phyloP scores from a whole-genome alignment of 2,329 filamentous ascomycete genomes.

The Pseudocercospora macadamiae region DNA sequence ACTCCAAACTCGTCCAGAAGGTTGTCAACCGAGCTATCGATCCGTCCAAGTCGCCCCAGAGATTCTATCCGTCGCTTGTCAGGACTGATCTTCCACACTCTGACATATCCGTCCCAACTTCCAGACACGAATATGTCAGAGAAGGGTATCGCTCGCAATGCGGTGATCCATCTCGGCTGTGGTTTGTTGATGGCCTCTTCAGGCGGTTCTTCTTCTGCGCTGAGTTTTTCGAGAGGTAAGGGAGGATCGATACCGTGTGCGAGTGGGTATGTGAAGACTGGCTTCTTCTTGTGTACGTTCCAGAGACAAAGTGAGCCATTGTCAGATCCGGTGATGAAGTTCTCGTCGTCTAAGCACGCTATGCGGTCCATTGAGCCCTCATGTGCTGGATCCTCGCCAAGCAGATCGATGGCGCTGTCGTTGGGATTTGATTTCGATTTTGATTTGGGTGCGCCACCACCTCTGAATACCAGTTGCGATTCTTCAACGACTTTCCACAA shows the following conservation, averaged over 20 bases:
- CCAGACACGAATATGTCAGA: constrained; percentile 88
- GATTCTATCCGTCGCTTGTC: constrained; percentile 79
- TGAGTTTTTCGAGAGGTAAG: constrained; percentile 68
- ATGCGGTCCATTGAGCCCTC: constrained; percentile 92
- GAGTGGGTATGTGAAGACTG: constrained; percentile 74
- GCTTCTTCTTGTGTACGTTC: constrained; percentile 93
- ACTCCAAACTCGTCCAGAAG: constrained; percentile 24
- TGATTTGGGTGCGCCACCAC: constrained; percentile 60
- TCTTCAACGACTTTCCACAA: constrained; percentile 97
- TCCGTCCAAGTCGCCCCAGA: constrained; percentile 61
- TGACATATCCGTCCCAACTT: constrained; percentile 89
- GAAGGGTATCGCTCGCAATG: constrained; percentile 81
- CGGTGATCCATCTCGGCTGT: constrained; percentile 83
- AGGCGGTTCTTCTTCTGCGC: constrained; percentile 69
- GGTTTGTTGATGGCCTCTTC: constrained; percentile 52
- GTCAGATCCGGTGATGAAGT: constrained; percentile 91
- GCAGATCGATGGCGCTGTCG: constrained; percentile 39
- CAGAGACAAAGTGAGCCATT: constrained; percentile 86
- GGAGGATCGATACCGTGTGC: constrained; percentile 84
- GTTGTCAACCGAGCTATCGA: constrained; percentile 24
- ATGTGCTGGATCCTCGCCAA: constrained; percentile 53
- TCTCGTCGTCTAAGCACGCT: constrained; percentile 83
- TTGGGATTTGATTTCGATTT: constrained; percentile 52
- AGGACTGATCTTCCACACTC: constrained; percentile 81
- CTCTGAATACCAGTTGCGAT: constrained; percentile 91